Evolutionary conservation across 2,329 filamentous ascomycete genomes (phyloP).

Genomic region (Pseudogymnoascus sp.): DNA sequence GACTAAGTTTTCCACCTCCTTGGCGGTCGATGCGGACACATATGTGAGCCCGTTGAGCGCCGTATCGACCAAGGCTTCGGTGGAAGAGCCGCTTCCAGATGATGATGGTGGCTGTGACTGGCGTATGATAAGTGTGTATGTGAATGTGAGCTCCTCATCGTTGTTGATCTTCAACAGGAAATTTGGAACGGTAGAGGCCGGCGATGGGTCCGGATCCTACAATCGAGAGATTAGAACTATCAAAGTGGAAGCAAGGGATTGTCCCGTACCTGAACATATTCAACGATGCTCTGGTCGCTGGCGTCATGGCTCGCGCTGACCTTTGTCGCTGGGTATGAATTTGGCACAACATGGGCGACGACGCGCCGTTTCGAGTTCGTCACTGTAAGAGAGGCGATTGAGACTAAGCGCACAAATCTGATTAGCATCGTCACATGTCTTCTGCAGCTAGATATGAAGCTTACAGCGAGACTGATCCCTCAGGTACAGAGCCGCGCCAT

Average conservation of each 20-base stretch:
- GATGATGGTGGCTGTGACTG: constrained; percentile 36
- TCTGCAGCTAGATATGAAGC: constrained; percentile 30
- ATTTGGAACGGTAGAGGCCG: constrained; percentile 44
- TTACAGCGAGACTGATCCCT: constrained; percentile 87
- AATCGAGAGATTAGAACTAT: neutral
- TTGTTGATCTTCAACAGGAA: constrained; percentile 83
- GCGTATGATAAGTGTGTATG: constrained; percentile 79
- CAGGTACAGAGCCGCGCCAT: constrained; percentile 70
- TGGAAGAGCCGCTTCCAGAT: constrained; percentile 35
- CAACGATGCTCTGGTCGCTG: constrained; percentile 68
- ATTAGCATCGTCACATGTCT: neutral
- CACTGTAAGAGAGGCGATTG: constrained; percentile 74
- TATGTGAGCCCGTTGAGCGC: constrained; percentile 84
- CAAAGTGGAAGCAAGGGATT: constrained; percentile 3
- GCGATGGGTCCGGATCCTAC: constrained; percentile 67
- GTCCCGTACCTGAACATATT: constrained; percentile 79
- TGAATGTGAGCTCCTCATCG: constrained; percentile 88
- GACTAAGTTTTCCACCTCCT: constrained; percentile 86
- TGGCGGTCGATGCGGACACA: constrained; percentile 75
- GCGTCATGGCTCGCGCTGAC: constrained; percentile 62
- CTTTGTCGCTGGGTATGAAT: constrained; percentile 77
- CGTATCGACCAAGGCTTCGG: constrained; percentile 52
- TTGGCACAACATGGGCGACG: constrained; percentile 71
- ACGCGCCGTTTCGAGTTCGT: constrained; percentile 71
- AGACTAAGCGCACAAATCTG: constrained; percentile 49